Conservation (phyloP, 1,284 basidiomycete genomes). For the Cutaneotrichosporon cyanovorans region DNA sequence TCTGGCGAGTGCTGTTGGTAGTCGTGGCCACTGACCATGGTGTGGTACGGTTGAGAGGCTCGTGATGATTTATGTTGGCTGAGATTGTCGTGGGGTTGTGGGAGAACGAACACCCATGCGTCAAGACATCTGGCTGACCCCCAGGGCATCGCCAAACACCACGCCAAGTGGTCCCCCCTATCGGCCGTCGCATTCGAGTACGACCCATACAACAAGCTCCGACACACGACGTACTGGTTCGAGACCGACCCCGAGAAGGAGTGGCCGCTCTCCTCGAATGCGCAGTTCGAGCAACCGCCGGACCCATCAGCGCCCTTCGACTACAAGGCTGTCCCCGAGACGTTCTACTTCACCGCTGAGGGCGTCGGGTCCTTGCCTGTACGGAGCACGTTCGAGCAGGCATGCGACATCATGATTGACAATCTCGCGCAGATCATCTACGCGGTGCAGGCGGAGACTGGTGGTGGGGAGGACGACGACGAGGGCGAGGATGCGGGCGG, state of each 20-base stretch:
- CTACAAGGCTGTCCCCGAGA: conserved; percentile 73
- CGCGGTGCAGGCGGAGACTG: conserved; percentile 39
- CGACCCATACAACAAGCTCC: conserved; percentile 93
- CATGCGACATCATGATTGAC: conserved; percentile 68
- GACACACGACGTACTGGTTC: conserved; percentile 94
- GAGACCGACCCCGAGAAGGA: conserved; percentile 66
- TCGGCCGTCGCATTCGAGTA: conserved; percentile 96
- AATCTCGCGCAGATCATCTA: conserved; percentile 74
- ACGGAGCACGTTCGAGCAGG: conserved; percentile 79
- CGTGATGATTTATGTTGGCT: neutral
- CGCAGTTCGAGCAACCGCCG: conserved; percentile 69
- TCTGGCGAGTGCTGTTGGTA: too few species aligned
- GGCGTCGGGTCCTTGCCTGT: conserved; percentile 81
- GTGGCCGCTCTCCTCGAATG: conserved; percentile 77
- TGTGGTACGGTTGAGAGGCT: neutral
- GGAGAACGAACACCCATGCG: neutral
- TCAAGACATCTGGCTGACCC: neutral
- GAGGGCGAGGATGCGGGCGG: conserved; percentile 31
- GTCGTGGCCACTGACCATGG: neutral
- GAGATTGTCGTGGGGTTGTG: too few species aligned
- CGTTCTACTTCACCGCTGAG: conserved; percentile 88
- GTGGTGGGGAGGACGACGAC: conserved; percentile 22
- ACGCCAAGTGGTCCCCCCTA: conserved; percentile 98
- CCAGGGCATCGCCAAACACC: conserved; percentile 94
- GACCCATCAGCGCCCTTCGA: conserved; percentile 76